Percentiles rank a stretch among this genome's conserved stretches.
phyloP scores from a whole-genome alignment of 306 rosid species.

The Datisca glomerata region DNA sequence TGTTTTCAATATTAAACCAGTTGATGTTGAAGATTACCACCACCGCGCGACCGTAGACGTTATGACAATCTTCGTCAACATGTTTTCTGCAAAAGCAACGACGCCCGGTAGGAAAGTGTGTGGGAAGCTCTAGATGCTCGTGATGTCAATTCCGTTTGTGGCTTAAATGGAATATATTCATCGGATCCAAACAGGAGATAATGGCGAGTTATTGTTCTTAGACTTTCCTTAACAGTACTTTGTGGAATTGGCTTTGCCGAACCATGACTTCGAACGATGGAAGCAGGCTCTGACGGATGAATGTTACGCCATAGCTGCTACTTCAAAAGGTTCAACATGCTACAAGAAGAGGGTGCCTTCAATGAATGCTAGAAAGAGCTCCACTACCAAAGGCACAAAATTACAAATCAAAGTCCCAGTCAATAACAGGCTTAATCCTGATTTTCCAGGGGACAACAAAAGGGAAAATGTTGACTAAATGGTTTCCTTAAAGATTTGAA shows the following conservation, averaged over 20 bases:
- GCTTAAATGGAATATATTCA: constrained; percentile 25
- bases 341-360: constrained; percentile 25
- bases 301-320: constrained; percentile 22
- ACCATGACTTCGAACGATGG: no score
- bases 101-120: constrained; percentile 4
- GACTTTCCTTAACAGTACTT: no score
- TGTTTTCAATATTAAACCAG: not conserved
- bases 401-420: no score
- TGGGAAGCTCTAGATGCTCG: constrained; percentile 21
- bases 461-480: no score
- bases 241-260: no score
- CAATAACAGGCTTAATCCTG: no score
- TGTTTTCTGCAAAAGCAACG: constrained; percentile 5
- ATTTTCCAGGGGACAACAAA: no score
- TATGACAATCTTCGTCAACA: constrained; percentile 18
- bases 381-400: no score
- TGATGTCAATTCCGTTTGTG: constrained; percentile 23
- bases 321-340: not conserved
- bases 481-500: no score
- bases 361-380: constrained; percentile 3
- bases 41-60: constrained; percentile 17
- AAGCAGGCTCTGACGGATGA: no score
- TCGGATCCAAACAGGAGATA: constrained; percentile 21
- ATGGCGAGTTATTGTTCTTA: constrained; percentile 24
- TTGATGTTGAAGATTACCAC: constrained; percentile 17